phyloP scores from a whole-genome alignment of 352 stramenopile species.

The Pythium sp. region DNA sequence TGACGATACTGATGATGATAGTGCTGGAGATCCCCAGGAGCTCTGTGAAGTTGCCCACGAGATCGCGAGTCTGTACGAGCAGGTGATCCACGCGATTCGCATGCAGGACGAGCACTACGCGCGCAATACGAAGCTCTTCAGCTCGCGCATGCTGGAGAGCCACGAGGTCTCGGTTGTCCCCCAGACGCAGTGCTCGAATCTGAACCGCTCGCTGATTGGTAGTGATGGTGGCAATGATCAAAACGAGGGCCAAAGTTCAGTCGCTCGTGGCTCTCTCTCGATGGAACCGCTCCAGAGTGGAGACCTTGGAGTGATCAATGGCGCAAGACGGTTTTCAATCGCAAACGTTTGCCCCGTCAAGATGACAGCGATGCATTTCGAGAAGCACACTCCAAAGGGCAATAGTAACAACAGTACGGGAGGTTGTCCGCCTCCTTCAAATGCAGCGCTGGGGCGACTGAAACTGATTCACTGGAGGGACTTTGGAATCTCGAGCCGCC shows the following conservation, averaged over 20 bases:
- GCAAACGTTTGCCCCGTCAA: slow-evolving; percentile 15
- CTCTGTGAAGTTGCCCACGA: background rate
- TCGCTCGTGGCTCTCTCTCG: background rate
- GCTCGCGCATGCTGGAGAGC: slow-evolving; percentile 55
- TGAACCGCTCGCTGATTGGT: background rate
- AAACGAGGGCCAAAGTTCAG: background rate
- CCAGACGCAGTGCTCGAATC: background rate
- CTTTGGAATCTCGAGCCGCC: slow-evolving; percentile 39
- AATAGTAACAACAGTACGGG: background rate
- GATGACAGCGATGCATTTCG: slow-evolving; percentile 8
- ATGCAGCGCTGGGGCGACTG: slow-evolving; percentile 32
- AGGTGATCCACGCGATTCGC: slow-evolving; percentile 36
- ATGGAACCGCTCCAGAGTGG: slow-evolving; percentile 5
- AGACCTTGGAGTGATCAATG: slow-evolving; percentile 53
- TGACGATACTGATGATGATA: background rate
- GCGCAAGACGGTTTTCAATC: slow-evolving; percentile 33
- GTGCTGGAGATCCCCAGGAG: background rate
- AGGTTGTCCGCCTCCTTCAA: background rate
- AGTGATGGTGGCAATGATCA: slow-evolving; percentile 1
- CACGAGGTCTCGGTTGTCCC: slow-evolving; percentile 56
- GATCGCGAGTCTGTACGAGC: slow-evolving; percentile 22
- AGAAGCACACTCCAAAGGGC: background rate
- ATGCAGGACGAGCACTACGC: slow-evolving; percentile 69
- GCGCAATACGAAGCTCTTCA: slow-evolving; percentile 60
- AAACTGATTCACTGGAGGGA: slow-evolving; percentile 30